Evolutionary conservation across 2,329 filamentous ascomycete species (phyloP), one percentile per base, ranked within the genome.

Genomic region (Fusarium sp.): DNA sequence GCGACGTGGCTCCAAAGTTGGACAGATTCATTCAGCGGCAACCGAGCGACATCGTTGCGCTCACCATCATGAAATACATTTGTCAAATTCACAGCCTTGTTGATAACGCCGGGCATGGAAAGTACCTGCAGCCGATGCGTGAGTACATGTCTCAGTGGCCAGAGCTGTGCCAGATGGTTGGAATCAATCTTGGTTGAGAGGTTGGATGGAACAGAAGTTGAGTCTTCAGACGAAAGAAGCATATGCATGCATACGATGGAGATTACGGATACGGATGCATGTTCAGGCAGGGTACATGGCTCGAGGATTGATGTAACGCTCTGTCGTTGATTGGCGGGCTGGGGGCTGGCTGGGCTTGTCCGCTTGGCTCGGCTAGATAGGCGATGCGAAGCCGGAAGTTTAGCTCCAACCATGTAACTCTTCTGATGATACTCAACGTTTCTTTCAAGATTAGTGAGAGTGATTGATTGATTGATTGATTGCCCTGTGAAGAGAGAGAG

Each of bases 1-100:
- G 4, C 3, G 5, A 8, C n/a, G 42, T 31, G 2, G 14, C 31
- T 10, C 42, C 25, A 1, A 27, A 18, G 6, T 11, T 45, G 0
- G 6, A 20, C 0, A 3, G 14, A 9, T 45, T 45, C 6, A 10
- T 45, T 4, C 7, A 6, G 5, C 3, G 3, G 4, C 42, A 45
- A n/a, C 13, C 18, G 4, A 48, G 36, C 17, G 10, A 17, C 2
- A 6, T 3, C 0, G 10, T 25, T 25, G 25, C 25, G 25, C 25
- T 25, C 7, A 25, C 25, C 25, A 11, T 40, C 4, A 20, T 40
- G 11, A 20, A 14, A 14, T 13, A 20, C 13, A 4, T 40, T 13
- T 21, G 11, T 11, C 6, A 14, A 10, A 11, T 40, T 21, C 37
- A 21, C 11, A 5, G 21, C 18, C 4, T 8, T 6, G 13, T 21